These are phyloP conservation scores for Eleusine indica DNA, from an alignment of 176 grass and related monocot species.

Conservation along the genomic window DNA sequence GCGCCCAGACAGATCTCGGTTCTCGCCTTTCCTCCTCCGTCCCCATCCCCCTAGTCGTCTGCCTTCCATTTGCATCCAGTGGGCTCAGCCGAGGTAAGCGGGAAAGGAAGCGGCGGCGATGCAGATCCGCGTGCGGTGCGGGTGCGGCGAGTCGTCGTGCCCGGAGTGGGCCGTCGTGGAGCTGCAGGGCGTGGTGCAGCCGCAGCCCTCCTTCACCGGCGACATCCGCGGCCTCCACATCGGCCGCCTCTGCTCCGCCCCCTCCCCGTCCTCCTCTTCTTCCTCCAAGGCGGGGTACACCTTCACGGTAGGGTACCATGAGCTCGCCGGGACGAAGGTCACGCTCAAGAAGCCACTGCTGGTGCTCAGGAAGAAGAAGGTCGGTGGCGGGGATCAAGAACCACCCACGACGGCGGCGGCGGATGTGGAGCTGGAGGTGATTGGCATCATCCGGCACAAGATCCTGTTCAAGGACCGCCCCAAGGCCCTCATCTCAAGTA, in stretches of 20 bases:
- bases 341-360: constrained; percentile 83
- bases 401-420: background rate
- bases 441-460: constrained; percentile 85
- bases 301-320: constrained; percentile 93
- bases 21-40: background rate
- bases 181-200: constrained; percentile 86
- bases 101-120: constrained; percentile 33
- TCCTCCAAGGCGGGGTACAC: constrained; percentile 62
- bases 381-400: background rate
- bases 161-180: constrained; percentile 87
- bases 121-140: constrained; percentile 77
- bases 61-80: too few relatives aligned
- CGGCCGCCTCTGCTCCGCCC: constrained; percentile 73
- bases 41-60: background rate
- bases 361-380: constrained; percentile 67
- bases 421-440: constrained; percentile 65
- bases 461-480: constrained; percentile 92
- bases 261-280: constrained; percentile 7
- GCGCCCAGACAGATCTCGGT: background rate
- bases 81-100: background rate
- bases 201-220: constrained; percentile 55
- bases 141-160: constrained; percentile 64
- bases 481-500: constrained; percentile 92
- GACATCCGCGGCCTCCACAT: constrained; percentile 55
- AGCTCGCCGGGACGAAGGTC: constrained; percentile 72